Evolutionary conservation across 768 basidiomycete genomes (phyloP), one percentile per base, ranked within the genome.

Genomic region (Pholiota microspora): DNA sequence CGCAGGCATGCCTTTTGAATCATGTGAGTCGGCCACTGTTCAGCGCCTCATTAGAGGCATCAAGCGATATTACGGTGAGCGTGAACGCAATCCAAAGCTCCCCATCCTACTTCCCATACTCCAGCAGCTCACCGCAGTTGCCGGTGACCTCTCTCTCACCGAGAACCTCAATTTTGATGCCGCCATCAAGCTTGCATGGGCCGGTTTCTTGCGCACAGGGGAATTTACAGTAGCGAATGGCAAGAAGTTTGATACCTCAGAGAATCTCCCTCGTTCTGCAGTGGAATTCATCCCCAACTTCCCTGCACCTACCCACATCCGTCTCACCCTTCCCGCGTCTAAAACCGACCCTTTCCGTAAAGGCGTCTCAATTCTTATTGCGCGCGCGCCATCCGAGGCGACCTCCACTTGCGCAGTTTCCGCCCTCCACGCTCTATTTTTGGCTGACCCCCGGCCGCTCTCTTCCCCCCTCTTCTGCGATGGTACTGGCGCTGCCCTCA

Each of bases 301-400:
- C 10, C 54, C 62, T 2, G 42, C 58, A 12, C 59, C 68, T 7
- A 62, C 62, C 0, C 64, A 67, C 38, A 21, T 68, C 21, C 36
- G 42, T 12, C 59, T 72, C 29, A 61, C 60, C 7, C 60, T 75
- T 1, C 70, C 71, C 4, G 57, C 63, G 1, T 75, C 73, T 1
- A 75, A 75, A 49, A 73, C 71, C 4, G 69, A 73, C 59, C 71
- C 70, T 0, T 75, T 74, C 51, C 57, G 69, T 7, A 49, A 32
- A 9, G 59, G 57, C 25, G 55, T 53, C 23, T 35, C 58, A 5
- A 53, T 62, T 10, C 31, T 50, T 7, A 58, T 61, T 10, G 32
- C 50, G 8, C 21, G 32, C 3, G 38, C 51, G n/a, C 45, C 48
- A 2, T 2, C 36, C 2, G 51, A 29, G 0, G 8, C 21, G 13